Base-by-base conservation (phyloP, 2,329 filamentous ascomycete genomes). In the Apiospora phragmitis region DNA sequence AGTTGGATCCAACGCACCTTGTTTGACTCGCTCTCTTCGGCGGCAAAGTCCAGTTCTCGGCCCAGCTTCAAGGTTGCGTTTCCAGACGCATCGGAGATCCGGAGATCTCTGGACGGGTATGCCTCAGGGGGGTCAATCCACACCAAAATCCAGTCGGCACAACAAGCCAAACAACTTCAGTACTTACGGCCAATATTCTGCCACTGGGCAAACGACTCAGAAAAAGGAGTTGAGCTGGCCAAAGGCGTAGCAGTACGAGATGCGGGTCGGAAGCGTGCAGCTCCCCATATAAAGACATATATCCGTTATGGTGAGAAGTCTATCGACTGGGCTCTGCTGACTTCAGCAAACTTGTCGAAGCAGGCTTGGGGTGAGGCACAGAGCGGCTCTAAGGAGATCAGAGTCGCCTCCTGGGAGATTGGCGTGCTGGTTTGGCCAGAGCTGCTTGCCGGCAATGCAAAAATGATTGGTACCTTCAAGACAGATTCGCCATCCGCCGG, bases 251-350 rank as follows among this genome's bases (percentile, higher is more conserved):
- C 0, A 35, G 55, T 1, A 68, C 77, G 77, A 7, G 85, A 92
- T 72, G 88, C 89, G 11, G 90, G 91, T 1, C 85, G 93, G 69
- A 85, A 88, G 66, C 86, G 89, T 41, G 94, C 94, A 24, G 93
- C 94, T 0, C 94, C 94, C 0, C 94, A 97, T 75, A 93, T 97
- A 78, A 97, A 97, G 80, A 97, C 94, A 0, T 97, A 96, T 76
- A 90, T 95, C 62, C 89, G 93, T 5, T 94, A 87, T 74, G 68
- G 59, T 29, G 74, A 79, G n/a, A 77, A 82, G 24, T 80, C 81
- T 0, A 90, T 97, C 49, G 93, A 96, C 77, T 97, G 94, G 95
- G 94, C 93, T 1, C 85, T 97, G 73, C 79, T 97, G 2, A 97
- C 94, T 0, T 96, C 93, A n/a, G 94, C 94, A n/a, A 97, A 97